These are phyloP conservation scores for Ensete ventricosum DNA, from an alignment of 176 grass and related monocot species.

Conservation along the genomic window DNA sequence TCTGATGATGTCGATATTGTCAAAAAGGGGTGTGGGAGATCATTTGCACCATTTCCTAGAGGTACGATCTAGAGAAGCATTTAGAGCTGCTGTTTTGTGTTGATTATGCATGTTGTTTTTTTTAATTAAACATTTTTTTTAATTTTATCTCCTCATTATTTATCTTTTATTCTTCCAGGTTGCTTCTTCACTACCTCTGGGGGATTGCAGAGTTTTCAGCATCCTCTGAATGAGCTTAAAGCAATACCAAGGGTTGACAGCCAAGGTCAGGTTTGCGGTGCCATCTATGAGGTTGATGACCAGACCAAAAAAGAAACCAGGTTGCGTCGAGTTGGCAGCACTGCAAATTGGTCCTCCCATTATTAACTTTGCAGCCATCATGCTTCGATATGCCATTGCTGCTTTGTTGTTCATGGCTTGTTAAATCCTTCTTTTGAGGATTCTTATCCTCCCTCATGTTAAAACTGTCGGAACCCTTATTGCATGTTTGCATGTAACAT, in stretches of 20 bases:
- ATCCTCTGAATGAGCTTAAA: constrained; percentile 77
- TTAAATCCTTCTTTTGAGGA: no score
- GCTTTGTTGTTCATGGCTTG: no score
- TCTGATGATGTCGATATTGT: constrained; percentile 51
- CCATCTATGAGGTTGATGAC: constrained; percentile 76
- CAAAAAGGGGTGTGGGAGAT: constrained; percentile 58
- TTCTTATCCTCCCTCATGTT: neutral
- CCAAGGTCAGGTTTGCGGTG: constrained; percentile 77
- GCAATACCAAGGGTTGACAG: constrained; percentile 70
- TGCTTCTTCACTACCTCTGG: constrained; percentile 89
- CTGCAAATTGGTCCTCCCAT: constrained; percentile 65
- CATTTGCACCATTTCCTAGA: constrained; percentile 54
- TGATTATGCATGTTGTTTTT: no score
- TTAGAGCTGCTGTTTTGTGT: no score
- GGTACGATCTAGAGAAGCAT: no score
- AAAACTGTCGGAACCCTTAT: no score
- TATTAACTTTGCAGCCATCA: constrained; percentile 21
- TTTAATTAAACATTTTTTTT: no score
- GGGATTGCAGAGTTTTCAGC: constrained; percentile 81
- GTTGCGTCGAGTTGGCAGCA: constrained; percentile 74
- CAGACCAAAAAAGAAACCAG: constrained; percentile 58
- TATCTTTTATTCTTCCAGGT: constrained; percentile 29
- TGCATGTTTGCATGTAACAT: no score
- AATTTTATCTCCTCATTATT: neutral
- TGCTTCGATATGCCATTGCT: no score